Conservation (phyloP, 108 stramenopile species). For the Discostella pseudostelligera region DNA sequence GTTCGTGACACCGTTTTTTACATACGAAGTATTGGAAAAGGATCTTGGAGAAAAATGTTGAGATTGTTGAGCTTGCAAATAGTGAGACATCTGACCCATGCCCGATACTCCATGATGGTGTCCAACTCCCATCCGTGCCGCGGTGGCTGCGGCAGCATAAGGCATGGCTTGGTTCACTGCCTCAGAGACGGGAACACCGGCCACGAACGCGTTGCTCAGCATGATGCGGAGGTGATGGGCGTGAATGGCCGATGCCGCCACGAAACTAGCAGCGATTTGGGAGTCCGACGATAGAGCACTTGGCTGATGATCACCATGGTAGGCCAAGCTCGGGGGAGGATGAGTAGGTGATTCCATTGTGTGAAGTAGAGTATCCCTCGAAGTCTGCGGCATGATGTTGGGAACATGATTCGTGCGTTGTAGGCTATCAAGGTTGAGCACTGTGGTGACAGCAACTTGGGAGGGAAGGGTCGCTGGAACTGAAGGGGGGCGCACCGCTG, state of each 20-base stretch:
- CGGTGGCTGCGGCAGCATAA: background rate
- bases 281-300: constrained; percentile 7
- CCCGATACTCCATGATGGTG: background rate
- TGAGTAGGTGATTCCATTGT: too few relatives aligned
- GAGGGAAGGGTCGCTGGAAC: background rate
- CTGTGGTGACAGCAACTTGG: background rate
- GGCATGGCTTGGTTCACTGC: background rate
- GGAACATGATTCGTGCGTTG: background rate
- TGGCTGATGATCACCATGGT: background rate
- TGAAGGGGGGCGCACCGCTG: background rate
- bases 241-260: constrained; percentile 51
- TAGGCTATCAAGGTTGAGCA: background rate
- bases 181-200: constrained; percentile 1
- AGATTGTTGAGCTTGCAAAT: too few relatives aligned
- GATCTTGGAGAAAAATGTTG: background rate
- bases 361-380: too few relatives aligned
- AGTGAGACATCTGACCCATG: background rate
- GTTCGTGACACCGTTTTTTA: background rate
- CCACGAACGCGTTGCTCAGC: constrained; percentile 28
- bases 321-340: background rate
- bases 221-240: constrained; percentile 42
- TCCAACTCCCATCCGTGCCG: background rate
- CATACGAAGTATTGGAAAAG: background rate
- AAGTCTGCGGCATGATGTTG: background rate
- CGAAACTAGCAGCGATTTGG: constrained; percentile 69